A percentile compares a stretch with the other conserved stretches of the same genome.
Evolutionary conservation across 495 filamentous ascomycete species (phyloP).

Genomic region (Tuber brumale): DNA sequence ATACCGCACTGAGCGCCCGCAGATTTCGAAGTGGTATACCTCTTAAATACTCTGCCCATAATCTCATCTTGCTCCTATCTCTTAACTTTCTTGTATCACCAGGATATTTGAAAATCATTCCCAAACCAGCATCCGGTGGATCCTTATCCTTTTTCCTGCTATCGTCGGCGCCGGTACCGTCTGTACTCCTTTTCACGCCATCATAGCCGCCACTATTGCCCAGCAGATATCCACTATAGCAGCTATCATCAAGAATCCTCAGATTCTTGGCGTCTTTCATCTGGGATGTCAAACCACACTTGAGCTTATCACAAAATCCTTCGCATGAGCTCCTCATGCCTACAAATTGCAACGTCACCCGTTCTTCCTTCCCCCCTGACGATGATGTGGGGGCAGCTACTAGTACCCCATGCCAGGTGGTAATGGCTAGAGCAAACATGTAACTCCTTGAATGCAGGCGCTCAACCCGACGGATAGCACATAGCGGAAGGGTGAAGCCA

Average conservation of each 20-base stretch:
- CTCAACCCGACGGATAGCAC: slow-evolving; percentile 83
- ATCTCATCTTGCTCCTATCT: slow-evolving; percentile 91
- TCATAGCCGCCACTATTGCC: slow-evolving; percentile 47
- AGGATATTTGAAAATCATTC: slow-evolving; percentile 88
- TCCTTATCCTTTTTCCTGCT: slow-evolving; percentile 53
- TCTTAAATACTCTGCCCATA: slow-evolving; percentile 93
- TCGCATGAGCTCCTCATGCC: slow-evolving; percentile 85
- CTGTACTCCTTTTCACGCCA: slow-evolving; percentile 18
- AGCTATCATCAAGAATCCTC: slow-evolving; percentile 66
- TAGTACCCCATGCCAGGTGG: slow-evolving; percentile 94
- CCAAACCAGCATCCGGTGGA: slow-evolving; percentile 84
- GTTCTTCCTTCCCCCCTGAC: slow-evolving; percentile 53
- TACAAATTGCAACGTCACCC: slow-evolving; percentile 81
- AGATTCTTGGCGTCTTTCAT: slow-evolving; percentile 81
- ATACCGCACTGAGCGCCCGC: neutral
- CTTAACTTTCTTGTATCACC: slow-evolving; percentile 92
- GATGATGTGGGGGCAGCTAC: slow-evolving; percentile 46
- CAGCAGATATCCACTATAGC: slow-evolving; percentile 90
- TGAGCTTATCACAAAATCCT: slow-evolving; percentile 90
- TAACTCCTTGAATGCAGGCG: slow-evolving; percentile 82
- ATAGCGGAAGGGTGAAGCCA: slow-evolving; percentile 93
- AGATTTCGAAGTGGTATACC: slow-evolving; percentile 44
- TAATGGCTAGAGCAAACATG: slow-evolving; percentile 87
- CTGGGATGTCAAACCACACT: slow-evolving; percentile 73
- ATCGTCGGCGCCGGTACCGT: slow-evolving; percentile 38